Evolutionary conservation across 257 asterid species (phyloP).

Genomic region (Solanum bulbocastanum): DNA sequence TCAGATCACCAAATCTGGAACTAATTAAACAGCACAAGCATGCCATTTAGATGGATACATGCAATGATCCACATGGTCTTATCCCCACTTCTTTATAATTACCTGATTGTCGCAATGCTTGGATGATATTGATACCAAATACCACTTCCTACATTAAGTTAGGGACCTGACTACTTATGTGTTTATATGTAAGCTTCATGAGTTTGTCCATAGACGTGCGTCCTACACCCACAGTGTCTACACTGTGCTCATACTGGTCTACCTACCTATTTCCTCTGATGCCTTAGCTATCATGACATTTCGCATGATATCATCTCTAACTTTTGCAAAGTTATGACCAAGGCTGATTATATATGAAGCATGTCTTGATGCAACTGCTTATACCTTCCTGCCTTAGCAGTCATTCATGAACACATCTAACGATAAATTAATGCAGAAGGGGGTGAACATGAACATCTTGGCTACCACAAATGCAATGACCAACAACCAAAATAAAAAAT

Average conservation of each 20-base stretch:
- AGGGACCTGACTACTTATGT: background rate
- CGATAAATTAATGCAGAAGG: background rate
- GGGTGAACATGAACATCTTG: background rate
- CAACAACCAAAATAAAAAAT: background rate
- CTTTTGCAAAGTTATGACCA: background rate
- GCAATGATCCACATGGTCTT: background rate
- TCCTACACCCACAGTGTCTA: background rate
- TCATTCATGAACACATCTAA: background rate
- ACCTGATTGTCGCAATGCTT: background rate
- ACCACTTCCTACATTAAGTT: background rate
- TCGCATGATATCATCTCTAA: background rate
- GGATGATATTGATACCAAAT: background rate
- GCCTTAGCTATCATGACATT: background rate
- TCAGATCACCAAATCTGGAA: background rate
- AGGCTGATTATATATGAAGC: background rate
- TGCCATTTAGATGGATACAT: background rate
- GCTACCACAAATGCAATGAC: background rate
- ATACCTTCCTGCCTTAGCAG: background rate
- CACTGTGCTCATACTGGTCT: background rate
- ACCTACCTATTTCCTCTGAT: background rate
- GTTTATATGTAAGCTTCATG: background rate
- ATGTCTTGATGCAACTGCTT: background rate
- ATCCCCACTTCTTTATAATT: background rate
- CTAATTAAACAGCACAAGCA: background rate
- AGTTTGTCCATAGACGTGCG: background rate